These are phyloP conservation scores for Mortierella hygrophila DNA, from an alignment of 192 early-diverging fungal species.

Conservation along the genomic window DNA sequence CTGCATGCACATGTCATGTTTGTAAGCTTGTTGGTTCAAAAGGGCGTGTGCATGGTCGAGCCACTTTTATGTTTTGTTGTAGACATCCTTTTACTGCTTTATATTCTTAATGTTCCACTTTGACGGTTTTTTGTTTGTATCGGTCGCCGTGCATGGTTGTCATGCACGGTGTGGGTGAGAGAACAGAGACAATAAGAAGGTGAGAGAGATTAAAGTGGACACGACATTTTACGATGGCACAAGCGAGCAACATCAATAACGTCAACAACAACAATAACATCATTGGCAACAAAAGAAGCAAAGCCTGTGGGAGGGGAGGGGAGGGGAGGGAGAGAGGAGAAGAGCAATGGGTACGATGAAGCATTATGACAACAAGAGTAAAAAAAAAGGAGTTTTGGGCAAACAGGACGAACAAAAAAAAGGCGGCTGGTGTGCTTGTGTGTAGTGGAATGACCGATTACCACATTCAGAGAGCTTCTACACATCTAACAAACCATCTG, in stretches of 20 bases:
- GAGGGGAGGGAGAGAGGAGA: background rate
- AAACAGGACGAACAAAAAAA: background rate
- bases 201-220: background rate
- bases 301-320: background rate
- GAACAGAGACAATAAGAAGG: background rate
- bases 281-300: background rate
- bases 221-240: conserved; percentile 1
- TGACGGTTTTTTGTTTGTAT: conserved; percentile 1
- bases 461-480: background rate
- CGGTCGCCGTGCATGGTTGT: conserved; percentile 27
- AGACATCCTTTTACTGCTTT: conserved; percentile 11
- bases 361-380: background rate
- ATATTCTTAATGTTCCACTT: conserved; percentile 12
- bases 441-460: background rate
- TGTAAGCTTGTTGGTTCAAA: conserved; percentile 20
- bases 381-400: conserved; percentile 4
- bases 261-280: background rate
- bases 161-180: conserved; percentile 11
- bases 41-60: background rate
- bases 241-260: background rate
- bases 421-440: background rate
- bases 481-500: background rate
- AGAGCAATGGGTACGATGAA: background rate
- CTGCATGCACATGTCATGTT: conserved; percentile 18
- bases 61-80: conserved; percentile 2